Percentiles rank a stretch among this genome's conserved stretches.
These are phyloP conservation scores for Plasmopara muralis DNA, from an alignment of 352 stramenopile genomes.

Conservation along the genomic window DNA sequence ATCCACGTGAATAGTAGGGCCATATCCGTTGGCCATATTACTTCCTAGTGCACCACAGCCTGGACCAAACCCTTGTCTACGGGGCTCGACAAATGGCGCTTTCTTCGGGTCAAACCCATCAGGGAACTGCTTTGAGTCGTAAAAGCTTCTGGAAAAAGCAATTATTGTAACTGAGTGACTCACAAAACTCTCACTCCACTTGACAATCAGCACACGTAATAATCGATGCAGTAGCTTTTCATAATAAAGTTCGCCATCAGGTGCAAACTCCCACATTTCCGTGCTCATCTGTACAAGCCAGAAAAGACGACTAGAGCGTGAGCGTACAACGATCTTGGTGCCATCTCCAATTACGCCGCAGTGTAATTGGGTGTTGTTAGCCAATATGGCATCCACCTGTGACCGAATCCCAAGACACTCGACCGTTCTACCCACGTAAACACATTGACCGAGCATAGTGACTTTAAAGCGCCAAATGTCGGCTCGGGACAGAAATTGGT, in stretches of 20 bases:
- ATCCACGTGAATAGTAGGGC: conserved; percentile 59
- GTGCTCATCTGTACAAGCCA: conserved; percentile 97
- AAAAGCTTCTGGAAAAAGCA: conserved; percentile 88
- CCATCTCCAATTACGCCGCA: conserved; percentile 92
- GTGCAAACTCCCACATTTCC: conserved; percentile 91
- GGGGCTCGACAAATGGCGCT: conserved; percentile 38
- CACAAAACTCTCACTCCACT: conserved; percentile 82
- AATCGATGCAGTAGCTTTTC: conserved; percentile 85
- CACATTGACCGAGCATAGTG: conserved; percentile 61
- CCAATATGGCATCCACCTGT: conserved; percentile 87
- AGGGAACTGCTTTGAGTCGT: conserved; percentile 71
- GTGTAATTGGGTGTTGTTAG: conserved; percentile 52
- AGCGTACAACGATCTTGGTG: conserved; percentile 96
- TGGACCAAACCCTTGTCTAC: conserved; percentile 42
- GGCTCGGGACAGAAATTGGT: conserved; percentile 87
- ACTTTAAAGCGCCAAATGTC: conserved; percentile 89
- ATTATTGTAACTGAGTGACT: conserved; percentile 90
- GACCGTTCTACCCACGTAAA: conserved; percentile 73
- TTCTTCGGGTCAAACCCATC: conserved; percentile 38
- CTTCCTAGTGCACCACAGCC: conserved; percentile 22
- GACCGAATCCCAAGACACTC: conserved; percentile 74
- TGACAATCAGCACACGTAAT: conserved; percentile 62
- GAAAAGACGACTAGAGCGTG: conserved; percentile 92
- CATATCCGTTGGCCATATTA: conserved; percentile 33
- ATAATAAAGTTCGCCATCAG: conserved; percentile 86